A percentile compares a stretch with the other conserved stretches of the same genome.
phyloP scores from a whole-genome alignment of 495 filamentous ascomycete species.

The Schizothecium vesticola region DNA sequence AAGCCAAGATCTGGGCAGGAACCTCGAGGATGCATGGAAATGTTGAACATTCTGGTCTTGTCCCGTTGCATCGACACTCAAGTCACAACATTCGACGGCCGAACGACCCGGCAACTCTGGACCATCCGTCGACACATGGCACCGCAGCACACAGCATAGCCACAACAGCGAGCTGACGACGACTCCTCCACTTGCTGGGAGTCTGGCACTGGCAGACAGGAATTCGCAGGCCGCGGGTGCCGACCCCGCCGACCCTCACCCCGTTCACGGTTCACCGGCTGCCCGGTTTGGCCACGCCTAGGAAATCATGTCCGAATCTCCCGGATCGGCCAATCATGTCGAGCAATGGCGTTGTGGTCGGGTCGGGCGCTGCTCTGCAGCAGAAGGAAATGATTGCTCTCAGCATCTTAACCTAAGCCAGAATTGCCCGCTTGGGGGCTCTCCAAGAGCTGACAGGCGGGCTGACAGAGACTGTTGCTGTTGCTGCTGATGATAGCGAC shows the following conservation, averaged over 20 bases:
- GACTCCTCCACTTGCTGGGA: neutral
- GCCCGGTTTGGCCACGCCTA: neutral
- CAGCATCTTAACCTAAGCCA: neutral
- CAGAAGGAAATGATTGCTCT: neutral
- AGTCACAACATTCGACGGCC: neutral
- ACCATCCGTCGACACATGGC: neutral
- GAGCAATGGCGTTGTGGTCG: neutral
- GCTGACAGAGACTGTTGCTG: neutral
- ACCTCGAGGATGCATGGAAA: neutral
- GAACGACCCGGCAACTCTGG: neutral
- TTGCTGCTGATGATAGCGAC: neutral
- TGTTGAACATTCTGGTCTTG: neutral
- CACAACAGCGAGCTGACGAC: neutral
- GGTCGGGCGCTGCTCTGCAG: neutral
- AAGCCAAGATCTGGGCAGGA: neutral
- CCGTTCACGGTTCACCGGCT: neutral
- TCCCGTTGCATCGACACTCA: neutral
- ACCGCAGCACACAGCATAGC: conserved; percentile 6
- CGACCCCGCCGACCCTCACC: neutral
- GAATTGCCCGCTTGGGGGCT: neutral
- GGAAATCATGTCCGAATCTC: neutral
- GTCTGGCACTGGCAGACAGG: neutral
- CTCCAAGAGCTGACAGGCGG: neutral
- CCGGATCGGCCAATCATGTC: neutral
- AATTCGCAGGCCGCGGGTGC: neutral